phyloP scores from a whole-genome alignment of 2,329 filamentous ascomycete species.

The Parascedosporium putredinis region DNA sequence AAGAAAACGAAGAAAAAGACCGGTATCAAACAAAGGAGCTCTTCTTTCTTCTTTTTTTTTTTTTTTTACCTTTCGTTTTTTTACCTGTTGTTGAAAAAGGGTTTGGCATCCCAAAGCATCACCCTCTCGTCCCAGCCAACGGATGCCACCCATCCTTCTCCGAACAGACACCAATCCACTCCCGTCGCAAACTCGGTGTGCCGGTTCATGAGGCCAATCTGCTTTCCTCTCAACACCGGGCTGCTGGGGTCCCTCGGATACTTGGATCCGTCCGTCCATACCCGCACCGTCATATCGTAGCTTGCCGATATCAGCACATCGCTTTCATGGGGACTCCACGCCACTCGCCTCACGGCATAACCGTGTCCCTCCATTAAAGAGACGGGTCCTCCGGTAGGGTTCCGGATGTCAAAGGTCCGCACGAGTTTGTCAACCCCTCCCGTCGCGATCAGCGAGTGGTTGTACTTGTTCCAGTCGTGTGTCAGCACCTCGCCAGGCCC shows the following conservation, averaged over 20 bases:
- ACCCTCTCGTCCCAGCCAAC: constrained; percentile 91
- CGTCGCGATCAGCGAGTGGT: constrained; percentile 71
- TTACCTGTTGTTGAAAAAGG: constrained; percentile 19
- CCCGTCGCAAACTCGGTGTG: constrained; percentile 96
- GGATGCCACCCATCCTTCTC: constrained; percentile 88
- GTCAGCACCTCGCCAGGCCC: constrained; percentile 72
- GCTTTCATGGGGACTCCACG: constrained; percentile 90
- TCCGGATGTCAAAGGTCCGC: constrained; percentile 82
- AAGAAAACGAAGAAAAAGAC: too few species aligned
- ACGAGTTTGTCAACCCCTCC: constrained; percentile 82
- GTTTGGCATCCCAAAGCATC: constrained; percentile 79
- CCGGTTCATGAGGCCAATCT: constrained; percentile 78
- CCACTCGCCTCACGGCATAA: constrained; percentile 75
- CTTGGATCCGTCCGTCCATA: constrained; percentile 71
- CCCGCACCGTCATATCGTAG: constrained; percentile 94
- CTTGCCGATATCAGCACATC: constrained; percentile 81
- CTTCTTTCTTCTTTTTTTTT: too few species aligned
- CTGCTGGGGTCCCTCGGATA: constrained; percentile 24
- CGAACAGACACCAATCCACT: constrained; percentile 96
- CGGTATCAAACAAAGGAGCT: too few species aligned
- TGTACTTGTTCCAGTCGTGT: constrained; percentile 99
- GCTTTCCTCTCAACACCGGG: constrained; percentile 44
- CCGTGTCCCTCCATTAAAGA: constrained; percentile 74
- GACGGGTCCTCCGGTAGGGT: constrained; percentile 60
- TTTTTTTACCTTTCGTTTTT: too few species aligned